Base-by-base conservation (phyloP, 2,329 filamentous ascomycete species). In the Neofusicoccum parvum region DNA sequence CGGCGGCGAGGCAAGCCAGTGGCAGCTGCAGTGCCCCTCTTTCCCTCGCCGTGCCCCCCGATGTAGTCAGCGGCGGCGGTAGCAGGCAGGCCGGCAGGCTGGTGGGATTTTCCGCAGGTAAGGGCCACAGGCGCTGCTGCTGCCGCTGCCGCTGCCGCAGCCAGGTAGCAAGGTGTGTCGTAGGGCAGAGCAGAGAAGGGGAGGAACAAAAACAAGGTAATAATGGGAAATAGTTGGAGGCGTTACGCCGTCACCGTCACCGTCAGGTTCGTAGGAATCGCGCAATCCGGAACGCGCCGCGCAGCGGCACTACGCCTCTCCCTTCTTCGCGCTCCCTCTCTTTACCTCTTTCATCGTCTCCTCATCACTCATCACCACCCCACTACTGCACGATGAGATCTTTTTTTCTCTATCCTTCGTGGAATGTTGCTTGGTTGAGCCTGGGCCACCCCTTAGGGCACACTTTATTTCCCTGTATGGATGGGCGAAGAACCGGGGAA, bases 231-330 rank as follows among this genome's bases (percentile, higher is more conserved):
- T 32, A 32, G 27, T 5, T 32, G 27, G 27, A 32, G 27, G 27
- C 27, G 27, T 5, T 32, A 32, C 27, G 27, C 27, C 27, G 27
- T 7, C 17, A 34, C 10, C 51, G 20, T 12, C 7, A 23, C 23
- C 23, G 4, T 23, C 54, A 59, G 23, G 54, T 46, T 59, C 23
- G 39, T 12, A 59, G 54, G 36, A 20, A 59, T 59, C 39, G 54
- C 54, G 54, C 54, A 59, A 59, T 46, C 27, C 54, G 54, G 54
- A n/a, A 34, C 39, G 54, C 41, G 54, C 54, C 54, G 54, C 54
- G 23, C 12, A 23, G 39, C 15, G 54, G 23, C 7, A 41, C 54
- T 6, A 7, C 14, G 5, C 15, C 14, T 37, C n/a, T 27, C 23
- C 32, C n/a, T 23, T 12, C 23, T 27, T n/a, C 6, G 15, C 6